Conservation (phyloP, 139 green algal genomes). For the Chlorella sp. region DNA sequence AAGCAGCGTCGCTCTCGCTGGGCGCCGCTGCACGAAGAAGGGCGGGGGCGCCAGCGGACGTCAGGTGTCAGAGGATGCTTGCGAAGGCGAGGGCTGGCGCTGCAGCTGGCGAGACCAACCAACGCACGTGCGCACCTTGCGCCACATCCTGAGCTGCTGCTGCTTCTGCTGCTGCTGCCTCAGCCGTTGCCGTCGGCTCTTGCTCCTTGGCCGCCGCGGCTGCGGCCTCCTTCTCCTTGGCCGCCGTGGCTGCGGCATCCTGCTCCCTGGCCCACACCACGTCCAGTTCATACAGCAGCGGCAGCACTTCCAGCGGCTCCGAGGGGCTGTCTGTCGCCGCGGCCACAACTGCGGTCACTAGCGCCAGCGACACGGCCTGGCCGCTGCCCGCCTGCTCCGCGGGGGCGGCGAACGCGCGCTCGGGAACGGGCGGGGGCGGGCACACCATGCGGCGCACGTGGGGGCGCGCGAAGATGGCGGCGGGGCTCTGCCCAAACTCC, state of each 20-base stretch:
- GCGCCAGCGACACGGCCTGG: constrained; percentile 60
- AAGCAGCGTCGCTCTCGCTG: too few relatives aligned
- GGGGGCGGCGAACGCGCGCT: too few relatives aligned
- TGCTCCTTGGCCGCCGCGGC: neutral
- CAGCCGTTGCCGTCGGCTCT: neutral
- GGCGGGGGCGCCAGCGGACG: too few relatives aligned
- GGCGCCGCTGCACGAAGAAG: too few relatives aligned
- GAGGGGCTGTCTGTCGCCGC: neutral
- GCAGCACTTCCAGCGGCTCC: constrained; percentile 27
- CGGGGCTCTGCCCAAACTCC: constrained; percentile 90
- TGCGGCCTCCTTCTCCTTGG: neutral
- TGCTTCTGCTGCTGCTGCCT: neutral
- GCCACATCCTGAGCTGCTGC: neutral
- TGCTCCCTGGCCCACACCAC: constrained; percentile 13
- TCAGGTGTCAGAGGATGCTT: too few relatives aligned
- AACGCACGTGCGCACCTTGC: neutral
- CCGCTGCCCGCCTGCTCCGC: constrained; percentile 16
- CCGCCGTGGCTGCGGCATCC: too few relatives aligned
- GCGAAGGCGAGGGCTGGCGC: too few relatives aligned
- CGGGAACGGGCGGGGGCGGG: constrained; percentile 14
- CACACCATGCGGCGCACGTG: constrained; percentile 61
- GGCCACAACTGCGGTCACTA: constrained; percentile 68
- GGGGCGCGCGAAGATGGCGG: constrained; percentile 78
- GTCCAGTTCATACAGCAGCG: constrained; percentile 42
- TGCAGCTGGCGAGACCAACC: neutral